phyloP scores from a whole-genome alignment of 2,329 filamentous ascomycete genomes.

The Alternaria solani region DNA sequence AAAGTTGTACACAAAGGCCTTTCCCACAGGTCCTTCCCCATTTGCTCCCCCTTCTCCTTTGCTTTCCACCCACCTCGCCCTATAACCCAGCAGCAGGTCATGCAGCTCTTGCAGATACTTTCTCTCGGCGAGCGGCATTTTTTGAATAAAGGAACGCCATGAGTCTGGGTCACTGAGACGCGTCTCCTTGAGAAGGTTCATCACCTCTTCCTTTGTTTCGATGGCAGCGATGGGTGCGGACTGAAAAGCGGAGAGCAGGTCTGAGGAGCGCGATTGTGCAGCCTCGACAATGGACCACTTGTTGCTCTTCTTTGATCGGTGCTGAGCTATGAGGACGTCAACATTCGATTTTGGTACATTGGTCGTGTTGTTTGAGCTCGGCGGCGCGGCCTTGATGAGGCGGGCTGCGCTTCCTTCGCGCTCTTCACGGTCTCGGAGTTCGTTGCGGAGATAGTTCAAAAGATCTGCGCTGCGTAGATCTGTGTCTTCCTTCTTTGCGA shows the following conservation, averaged over 20 bases:
- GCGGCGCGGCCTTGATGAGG: constrained; percentile 27
- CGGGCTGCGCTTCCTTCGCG: constrained; percentile 60
- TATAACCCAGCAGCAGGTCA: constrained; percentile 73
- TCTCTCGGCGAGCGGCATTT: constrained; percentile 76
- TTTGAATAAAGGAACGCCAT: constrained; percentile 83
- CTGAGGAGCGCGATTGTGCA: constrained; percentile 64
- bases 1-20: constrained; percentile 93
- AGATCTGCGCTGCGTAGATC: constrained; percentile 79
- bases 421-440: constrained; percentile 80
- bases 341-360: constrained; percentile 67
- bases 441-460: constrained; percentile 78
- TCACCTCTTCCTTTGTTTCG: constrained; percentile 83
- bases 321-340: constrained; percentile 81
- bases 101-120: constrained; percentile 86
- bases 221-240: constrained; percentile 85
- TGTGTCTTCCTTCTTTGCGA: constrained; percentile 76
- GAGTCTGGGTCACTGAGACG: constrained; percentile 80
- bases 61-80: constrained; percentile 63
- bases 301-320: constrained; percentile 90
- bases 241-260: constrained; percentile 73
- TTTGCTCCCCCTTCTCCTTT: constrained; percentile 30
- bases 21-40: constrained; percentile 62
- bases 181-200: constrained; percentile 78
- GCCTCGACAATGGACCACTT: constrained; percentile 86
- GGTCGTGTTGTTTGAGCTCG: constrained; percentile 28